phyloP scores from a whole-genome alignment of 208 protist species.

The Acanthamoeba lenticulata region DNA sequence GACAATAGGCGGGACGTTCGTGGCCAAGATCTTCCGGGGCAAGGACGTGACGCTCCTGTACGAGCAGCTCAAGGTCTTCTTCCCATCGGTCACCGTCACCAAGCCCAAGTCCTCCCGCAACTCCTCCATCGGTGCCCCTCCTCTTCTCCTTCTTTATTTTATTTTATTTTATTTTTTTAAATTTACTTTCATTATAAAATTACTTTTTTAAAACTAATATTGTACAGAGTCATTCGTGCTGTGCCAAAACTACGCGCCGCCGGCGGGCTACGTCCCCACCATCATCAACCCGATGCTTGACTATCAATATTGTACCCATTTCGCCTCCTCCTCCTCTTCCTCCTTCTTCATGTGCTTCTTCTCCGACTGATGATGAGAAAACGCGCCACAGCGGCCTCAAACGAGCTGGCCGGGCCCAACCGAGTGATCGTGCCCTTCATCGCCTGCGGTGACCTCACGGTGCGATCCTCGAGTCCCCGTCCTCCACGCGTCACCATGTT shows the following conservation, averaged over 20 bases:
- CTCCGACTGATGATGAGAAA: too few species aligned
- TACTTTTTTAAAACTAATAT: too few species aligned
- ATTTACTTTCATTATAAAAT: conserved; percentile 9
- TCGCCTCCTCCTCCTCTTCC: too few species aligned
- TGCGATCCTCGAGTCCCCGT: neutral
- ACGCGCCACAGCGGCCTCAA: conserved; percentile 55
- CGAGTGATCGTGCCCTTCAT: conserved; percentile 94
- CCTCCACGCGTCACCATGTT: neutral
- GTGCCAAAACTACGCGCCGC: conserved; percentile 93
- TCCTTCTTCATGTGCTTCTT: too few species aligned
- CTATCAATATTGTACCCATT: conserved; percentile 71
- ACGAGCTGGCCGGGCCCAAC: conserved; percentile 71
- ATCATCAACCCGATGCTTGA: conserved; percentile 83
- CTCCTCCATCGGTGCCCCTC: conserved; percentile 89
- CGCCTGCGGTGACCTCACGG: conserved; percentile 95
- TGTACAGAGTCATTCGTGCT: conserved; percentile 94
- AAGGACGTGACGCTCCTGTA: conserved; percentile 93
- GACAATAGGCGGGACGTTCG: conserved; percentile 81
- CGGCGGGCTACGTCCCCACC: conserved; percentile 87
- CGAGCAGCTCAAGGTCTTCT: conserved; percentile 97
- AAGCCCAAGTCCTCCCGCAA: conserved; percentile 97
- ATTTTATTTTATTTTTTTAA: neutral
- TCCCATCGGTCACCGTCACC: conserved; percentile 93
- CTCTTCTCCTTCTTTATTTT: neutral
- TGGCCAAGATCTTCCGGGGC: conserved; percentile 99